Conservation (phyloP, 495 filamentous ascomycete species). For the Neurospora pannonica region DNA sequence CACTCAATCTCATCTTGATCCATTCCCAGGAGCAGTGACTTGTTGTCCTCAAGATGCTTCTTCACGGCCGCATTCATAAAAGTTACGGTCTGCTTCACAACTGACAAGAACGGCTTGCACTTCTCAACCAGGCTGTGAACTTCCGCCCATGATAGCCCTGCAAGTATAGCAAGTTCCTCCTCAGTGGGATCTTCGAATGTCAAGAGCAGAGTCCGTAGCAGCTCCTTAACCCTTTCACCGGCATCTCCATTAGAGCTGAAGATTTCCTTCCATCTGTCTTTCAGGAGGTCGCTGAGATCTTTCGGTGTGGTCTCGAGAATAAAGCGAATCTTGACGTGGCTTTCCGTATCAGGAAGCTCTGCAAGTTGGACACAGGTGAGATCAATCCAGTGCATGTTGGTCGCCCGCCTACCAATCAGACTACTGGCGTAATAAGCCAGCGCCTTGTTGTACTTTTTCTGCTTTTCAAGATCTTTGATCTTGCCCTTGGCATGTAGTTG, state of each 20-base stretch:
- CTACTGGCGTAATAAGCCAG: slow-evolving; percentile 27
- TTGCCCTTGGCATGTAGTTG: background rate
- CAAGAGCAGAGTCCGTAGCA: slow-evolving; percentile 25
- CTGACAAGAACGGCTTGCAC: slow-evolving; percentile 24
- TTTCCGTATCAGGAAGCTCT: slow-evolving; percentile 17
- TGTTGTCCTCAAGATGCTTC: background rate
- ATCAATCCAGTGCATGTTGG: slow-evolving; percentile 30
- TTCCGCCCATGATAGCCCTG: slow-evolving; percentile 16
- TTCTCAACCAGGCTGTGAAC: slow-evolving; percentile 19
- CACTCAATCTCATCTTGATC: slow-evolving; percentile 26
- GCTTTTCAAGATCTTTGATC: slow-evolving; percentile 17
- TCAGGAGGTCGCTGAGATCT: slow-evolving; percentile 21
- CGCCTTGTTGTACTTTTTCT: slow-evolving; percentile 27
- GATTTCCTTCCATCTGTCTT: slow-evolving; percentile 21
- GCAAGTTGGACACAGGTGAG: slow-evolving; percentile 24
- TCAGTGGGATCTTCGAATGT: slow-evolving; percentile 27
- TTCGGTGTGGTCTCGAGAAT: slow-evolving; percentile 25
- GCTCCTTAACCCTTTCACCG: slow-evolving; percentile 23
- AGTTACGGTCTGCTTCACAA: slow-evolving; percentile 18
- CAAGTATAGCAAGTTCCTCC: slow-evolving; percentile 20
- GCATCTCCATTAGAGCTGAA: slow-evolving; percentile 18
- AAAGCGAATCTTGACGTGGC: slow-evolving; percentile 19
- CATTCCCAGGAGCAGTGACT: slow-evolving; percentile 16
- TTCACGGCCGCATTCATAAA: slow-evolving; percentile 10
- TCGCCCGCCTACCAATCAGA: slow-evolving; percentile 23